Evolutionary conservation across 1,284 basidiomycete species (phyloP), one percentile per base, ranked within the genome.

Genomic region (Neolentinus lepideus): DNA sequence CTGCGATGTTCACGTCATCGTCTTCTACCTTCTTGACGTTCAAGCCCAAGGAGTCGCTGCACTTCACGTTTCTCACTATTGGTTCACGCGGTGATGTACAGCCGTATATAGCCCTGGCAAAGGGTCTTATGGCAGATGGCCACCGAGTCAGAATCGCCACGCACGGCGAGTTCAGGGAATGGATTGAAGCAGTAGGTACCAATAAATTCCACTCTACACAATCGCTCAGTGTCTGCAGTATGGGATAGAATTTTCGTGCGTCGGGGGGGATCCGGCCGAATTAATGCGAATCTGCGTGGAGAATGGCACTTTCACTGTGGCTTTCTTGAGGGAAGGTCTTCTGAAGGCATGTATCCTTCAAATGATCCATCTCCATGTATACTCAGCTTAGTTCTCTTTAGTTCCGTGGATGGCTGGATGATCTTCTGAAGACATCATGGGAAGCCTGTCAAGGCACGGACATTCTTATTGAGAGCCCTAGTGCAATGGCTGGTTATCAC

Each of bases 401-500:
- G 87, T 98, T 98, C 76, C 88, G 96, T 55, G 92, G 90, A 22
- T 99, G 96, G 96, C 77, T 98, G 53, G 96, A 98, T 66, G 96
- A 98, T 66, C 78, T 99, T 3, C 79, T 99, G 33, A 87, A 86
- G 67, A 94, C 93, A 0, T 90, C 94, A 1, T 98, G 94, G 93
- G 84, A 93, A 57, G 95, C 94, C 3, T 99, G 97, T 67, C 92
- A 96, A 72, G 88, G 84, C 21, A 94, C 93, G 0, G 95, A 99
- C 67, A 82, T 98, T 25, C 79, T 99, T 52, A 79, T 99, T 54
- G 96, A 99, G 72, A 93, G 90, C 64, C 96, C 96, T 0, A 94
- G 91, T 66, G 94, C 96, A 3, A 98, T 98, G 89, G 94, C 88
- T n/a, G 96, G 96, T n/a, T 90, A 92, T 58, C 96, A 99, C 64